phyloP scores from a whole-genome alignment of 2,329 filamentous ascomycete genomes.

The Plenodomus biglobosus region DNA sequence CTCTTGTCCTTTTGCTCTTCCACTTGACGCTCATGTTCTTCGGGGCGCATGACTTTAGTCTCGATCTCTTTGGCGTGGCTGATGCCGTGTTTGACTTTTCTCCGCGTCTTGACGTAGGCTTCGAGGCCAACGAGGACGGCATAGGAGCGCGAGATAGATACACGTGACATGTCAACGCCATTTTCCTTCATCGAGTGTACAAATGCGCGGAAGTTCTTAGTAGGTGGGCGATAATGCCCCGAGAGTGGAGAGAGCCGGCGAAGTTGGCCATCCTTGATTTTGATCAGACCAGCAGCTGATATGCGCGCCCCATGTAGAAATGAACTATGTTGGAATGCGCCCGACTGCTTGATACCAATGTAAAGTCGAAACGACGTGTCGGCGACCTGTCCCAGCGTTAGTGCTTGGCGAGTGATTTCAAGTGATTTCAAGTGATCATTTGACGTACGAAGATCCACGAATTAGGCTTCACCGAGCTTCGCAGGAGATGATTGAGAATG shows the following conservation, averaged over 20 bases:
- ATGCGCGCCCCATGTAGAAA: constrained; percentile 84
- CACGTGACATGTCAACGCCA: constrained; percentile 76
- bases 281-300: constrained; percentile 79
- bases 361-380: constrained; percentile 85
- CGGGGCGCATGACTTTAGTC: constrained; percentile 63
- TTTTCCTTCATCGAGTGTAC: constrained; percentile 70
- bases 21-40: constrained; percentile 54
- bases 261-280: constrained; percentile 79
- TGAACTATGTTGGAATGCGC: constrained; percentile 87
- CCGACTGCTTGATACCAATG: constrained; percentile 85
- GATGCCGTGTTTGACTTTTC: constrained; percentile 60
- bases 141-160: constrained; percentile 80
- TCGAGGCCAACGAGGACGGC: constrained; percentile 81
- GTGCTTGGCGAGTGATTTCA: neutral
- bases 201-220: constrained; percentile 80
- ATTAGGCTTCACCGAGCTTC: constrained; percentile 78
- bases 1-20: constrained; percentile 60
- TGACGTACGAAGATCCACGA: constrained; percentile 81
- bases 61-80: constrained; percentile 56
- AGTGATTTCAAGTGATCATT: neutral
- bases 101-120: constrained; percentile 70
- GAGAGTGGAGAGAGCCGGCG: constrained; percentile 66
- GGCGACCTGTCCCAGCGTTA: constrained; percentile 52
- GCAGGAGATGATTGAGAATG: constrained; percentile 75
- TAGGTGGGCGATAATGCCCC: constrained; percentile 83